Conservation (phyloP, 2,329 filamentous ascomycete species). For the Thermochaetoides dissita region DNA sequence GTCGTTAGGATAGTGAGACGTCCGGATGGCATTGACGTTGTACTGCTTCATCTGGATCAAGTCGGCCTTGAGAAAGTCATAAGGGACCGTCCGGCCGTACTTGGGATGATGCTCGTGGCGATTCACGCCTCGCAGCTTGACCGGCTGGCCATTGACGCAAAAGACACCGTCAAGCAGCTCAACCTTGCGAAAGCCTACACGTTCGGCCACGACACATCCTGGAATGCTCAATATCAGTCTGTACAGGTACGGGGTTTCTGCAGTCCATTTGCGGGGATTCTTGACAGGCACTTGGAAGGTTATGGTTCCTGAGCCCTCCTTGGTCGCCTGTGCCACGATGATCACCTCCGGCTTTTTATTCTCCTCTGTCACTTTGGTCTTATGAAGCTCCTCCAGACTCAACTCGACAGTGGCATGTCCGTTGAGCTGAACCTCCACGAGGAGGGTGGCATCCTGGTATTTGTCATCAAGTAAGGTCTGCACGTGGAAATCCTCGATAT, state of each 20-base stretch:
- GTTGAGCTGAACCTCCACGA: no score
- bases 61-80: slow-evolving; percentile 47
- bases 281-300: slow-evolving; percentile 25
- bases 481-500: slow-evolving; percentile 46
- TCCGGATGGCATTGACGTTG: slow-evolving; percentile 58
- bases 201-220: no score
- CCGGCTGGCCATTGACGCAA: slow-evolving; percentile 46
- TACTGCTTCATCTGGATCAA: slow-evolving; percentile 54
- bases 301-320: no score
- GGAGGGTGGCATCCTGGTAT: slow-evolving; percentile 37
- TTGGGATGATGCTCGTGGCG: slow-evolving; percentile 57
- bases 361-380: no score
- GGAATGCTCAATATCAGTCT: slow-evolving; percentile 9
- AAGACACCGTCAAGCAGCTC: slow-evolving; percentile 47
- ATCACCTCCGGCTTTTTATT: no score
- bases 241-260: slow-evolving; percentile 51
- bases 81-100: slow-evolving; percentile 47
- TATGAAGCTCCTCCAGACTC: slow-evolving; percentile 20
- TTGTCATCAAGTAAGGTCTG: slow-evolving; percentile 36
- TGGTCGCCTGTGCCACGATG: no score
- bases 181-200: slow-evolving; percentile 48
- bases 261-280: slow-evolving; percentile 53
- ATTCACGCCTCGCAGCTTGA: slow-evolving; percentile 52
- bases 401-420: slow-evolving; percentile 28
- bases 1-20: slow-evolving; percentile 55